Evolutionary conservation across 805 yeast species (phyloP), one percentile per base, ranked within the genome.

Genomic region (Candida glaebosa): DNA sequence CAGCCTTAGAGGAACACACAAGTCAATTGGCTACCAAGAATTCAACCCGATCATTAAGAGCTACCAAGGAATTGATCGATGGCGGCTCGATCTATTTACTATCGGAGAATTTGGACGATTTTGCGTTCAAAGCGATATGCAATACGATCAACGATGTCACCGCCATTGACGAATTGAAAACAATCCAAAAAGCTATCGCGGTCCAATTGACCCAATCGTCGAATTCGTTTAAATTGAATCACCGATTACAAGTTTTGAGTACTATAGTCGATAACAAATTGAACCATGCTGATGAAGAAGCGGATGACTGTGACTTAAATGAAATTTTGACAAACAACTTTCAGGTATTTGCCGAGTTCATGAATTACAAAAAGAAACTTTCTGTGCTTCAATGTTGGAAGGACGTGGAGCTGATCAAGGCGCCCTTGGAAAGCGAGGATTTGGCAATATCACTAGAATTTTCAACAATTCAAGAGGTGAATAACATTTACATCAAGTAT

Each of bases 1-100:
- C 75, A 17, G 85, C 87, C 1, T 63, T 89, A 26, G 83, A 82
- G 46, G 75, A 78, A 46, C 93, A 88, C 52, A 71, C 84, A 1
- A 40, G 45, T 5, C 51, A 42, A 18, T 22, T 46, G 8, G 19
- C 39, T 3, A 31, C 2, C 14, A 37, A 36, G 12, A 10, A 12
- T 6, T 28, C 35, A 7, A 40, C 40, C 22, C 38, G 40, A 5
- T 31, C 40, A 9, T 25, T 41, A 15, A 19, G 28, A 34, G 35
- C 31, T 16, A 18, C 16, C 3, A 18, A 22, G 28, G 41, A 36
- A 10, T 25, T 30, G 9, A 35, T 38, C 17, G 44, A 25, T 10
- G 17, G 22, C 14, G 22, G 16, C 30, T 17, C 37, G 12, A 28
- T 24, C n/a, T 48, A 39, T 24, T 48, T 47, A 3, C 45, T 50